These are phyloP conservation scores for Orbilia ellipsospora DNA, from an alignment of 2,329 filamentous ascomycete species.

Conservation along the genomic window DNA sequence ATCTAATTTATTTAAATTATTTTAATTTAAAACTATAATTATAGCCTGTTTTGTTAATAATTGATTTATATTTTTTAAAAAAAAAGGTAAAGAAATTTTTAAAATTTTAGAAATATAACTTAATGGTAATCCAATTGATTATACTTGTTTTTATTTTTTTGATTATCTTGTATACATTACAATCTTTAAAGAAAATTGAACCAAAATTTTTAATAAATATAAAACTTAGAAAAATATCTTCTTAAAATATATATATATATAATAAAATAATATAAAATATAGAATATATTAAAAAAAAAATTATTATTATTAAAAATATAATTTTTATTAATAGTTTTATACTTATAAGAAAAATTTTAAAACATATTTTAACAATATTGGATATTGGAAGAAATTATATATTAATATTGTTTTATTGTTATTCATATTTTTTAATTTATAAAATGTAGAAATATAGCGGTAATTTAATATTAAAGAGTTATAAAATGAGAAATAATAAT, in stretches of 20 bases:
- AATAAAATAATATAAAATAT: slow-evolving; percentile 2
- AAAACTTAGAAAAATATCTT: background rate
- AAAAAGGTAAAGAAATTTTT: background rate
- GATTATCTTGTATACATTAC: background rate
- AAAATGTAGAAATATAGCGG: background rate
- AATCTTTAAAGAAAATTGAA: background rate
- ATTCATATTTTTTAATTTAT: background rate
- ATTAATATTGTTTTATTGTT: background rate
- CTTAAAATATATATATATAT: background rate
- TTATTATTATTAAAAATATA: slow-evolving; percentile 7
- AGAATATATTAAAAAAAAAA: background rate
- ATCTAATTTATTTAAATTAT: background rate
- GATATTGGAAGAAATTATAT: background rate
- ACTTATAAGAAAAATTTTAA: slow-evolving; percentile 6
- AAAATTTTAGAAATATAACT: background rate
- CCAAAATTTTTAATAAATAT: background rate
- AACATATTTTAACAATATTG: background rate
- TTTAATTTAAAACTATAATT: background rate
- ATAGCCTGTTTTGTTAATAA: background rate
- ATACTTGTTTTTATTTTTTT: background rate
- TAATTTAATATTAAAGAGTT: background rate
- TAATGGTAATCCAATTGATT: background rate
- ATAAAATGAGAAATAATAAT: background rate
- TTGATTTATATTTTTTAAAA: background rate
- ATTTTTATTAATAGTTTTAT: slow-evolving; percentile 3